phyloP scores from a whole-genome alignment of 441 rosid genomes.

The Populus hybrid region DNA sequence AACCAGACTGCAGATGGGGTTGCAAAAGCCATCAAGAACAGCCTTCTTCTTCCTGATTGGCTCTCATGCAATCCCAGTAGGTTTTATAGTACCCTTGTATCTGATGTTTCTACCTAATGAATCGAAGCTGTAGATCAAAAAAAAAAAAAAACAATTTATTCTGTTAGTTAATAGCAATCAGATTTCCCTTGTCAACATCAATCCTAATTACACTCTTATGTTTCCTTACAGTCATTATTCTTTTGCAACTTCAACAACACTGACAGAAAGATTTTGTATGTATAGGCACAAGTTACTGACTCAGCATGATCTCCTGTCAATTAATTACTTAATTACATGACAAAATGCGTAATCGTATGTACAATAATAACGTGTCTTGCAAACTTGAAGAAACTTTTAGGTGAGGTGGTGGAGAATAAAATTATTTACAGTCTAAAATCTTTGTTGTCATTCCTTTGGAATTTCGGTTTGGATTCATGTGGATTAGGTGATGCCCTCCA shows the following conservation, averaged over 20 bases:
- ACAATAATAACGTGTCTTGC: background rate
- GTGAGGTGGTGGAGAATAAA: slow-evolving; percentile 28
- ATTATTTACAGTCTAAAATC: slow-evolving; percentile 14
- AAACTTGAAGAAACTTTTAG: slow-evolving; percentile 22
- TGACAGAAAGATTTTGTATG: background rate
- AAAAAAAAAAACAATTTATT: too few species aligned
- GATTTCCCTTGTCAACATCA: too few species aligned
- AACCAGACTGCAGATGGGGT: background rate
- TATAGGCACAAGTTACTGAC: background rate
- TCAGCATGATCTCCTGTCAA: background rate
- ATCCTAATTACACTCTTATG: too few species aligned
- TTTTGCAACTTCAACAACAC: background rate
- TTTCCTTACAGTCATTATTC: too few species aligned
- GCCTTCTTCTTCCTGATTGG: background rate
- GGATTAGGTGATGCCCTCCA: slow-evolving; percentile 35
- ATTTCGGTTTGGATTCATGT: slow-evolving; percentile 49
- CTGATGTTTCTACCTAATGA: background rate
- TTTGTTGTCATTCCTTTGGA: slow-evolving; percentile 52
- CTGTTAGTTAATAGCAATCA: too few species aligned
- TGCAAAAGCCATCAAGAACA: background rate
- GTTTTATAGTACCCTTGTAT: too few species aligned
- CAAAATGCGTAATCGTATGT: background rate
- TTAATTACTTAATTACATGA: background rate
- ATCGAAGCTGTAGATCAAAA: too few species aligned
- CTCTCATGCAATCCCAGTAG: background rate